Evolutionary conservation across 768 basidiomycete species (phyloP), one percentile per base, ranked within the genome.

Genomic region (Crepidotus variabilis): DNA sequence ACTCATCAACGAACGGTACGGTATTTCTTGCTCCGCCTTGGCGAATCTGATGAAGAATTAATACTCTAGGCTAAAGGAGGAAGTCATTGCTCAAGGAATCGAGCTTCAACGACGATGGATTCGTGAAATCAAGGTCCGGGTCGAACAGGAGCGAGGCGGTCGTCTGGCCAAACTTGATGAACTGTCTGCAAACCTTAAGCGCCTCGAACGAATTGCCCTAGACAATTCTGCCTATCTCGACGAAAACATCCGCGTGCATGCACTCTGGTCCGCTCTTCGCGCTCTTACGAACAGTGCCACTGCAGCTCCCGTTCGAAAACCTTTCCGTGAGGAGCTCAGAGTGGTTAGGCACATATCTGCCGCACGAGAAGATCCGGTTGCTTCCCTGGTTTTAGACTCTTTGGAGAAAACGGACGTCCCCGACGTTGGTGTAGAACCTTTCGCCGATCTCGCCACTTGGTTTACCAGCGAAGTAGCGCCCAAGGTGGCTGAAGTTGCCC

Each of bases 21-120:
- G 53, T 33, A 8, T 33, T 33, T 39, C 16, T 23, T 54, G 22
- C 16, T 58, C 39, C 34, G 48, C 16, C 20, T 47, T 52, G 22
- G 11, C 57, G 11, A 46, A 14, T 48, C 36, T 34, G 49, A 51
- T 54, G 50, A 52, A 45, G 5, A 56, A 22, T n/a, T n/a, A n/a
- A n/a, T n/a, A 57, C 10, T 56, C 18, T 64, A 97, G 94, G 43
- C 79, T 99, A 57, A 91, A 88, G 69, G 92, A 96, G 69, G 94
- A 96, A 69, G 93, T 98, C 52, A 81, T 98, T 51, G 89, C 94
- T 2, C 95, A 98, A 70, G 97, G 95, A 16, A 94, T 99, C 65
- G 97, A 98, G 72, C 85, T 98, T 21, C 97, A 98, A 69, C 87
- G 94, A 50, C 83, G 92, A 53, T 98, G 96, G 95, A 90, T 99